Base-by-base conservation (phyloP, 805 yeast genomes). In the Saccharomycopsis fodiens region DNA sequence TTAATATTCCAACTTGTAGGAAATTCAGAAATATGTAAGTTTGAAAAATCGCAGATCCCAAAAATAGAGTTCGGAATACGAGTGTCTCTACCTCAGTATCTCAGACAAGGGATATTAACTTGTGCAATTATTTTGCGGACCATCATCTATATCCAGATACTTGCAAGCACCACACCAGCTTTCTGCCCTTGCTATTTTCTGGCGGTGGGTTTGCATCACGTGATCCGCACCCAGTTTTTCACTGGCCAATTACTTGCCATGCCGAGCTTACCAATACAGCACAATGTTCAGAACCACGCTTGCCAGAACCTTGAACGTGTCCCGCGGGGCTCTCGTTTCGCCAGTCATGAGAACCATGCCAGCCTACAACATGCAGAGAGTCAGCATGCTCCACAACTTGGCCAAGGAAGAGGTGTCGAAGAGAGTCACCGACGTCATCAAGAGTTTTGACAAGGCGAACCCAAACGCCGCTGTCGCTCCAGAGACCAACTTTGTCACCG, bases 391-490 rank as follows among this genome's bases (percentile, higher is more conserved):
- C 44, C 39, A 50, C 15, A 46, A 46, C 35, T 41, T 50, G 21
- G 46, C 53, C 38, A 44, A 43, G 22, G 48, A 46, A 17, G 51
- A 50, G 10, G 44, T 50, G 15, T 15, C 41, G 19, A 44, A 76
- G 56, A 72, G 87, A 67, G 67, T 80, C 48, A 58, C 78, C 46
- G 85, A 79, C 57, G 65, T 80, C 56, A 67, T 80, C 51, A 82
- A 79, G 60, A 77, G 81, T 10, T 79, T 74, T 62, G 80, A 74
- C 56, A 79, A 79, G 58, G 70, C 76, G 17, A 69, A 68, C 27
- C 35, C 45, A 3, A 25, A 39, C 16, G 15, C 45, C 13, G 31
- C 29, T 15, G 64, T 72, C 37, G 52, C 58, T 1, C 51, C 58
- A 10, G 70, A 66, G 25, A 70, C 85, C 7, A 70, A 78, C 41